A percentile compares a stretch with the other conserved stretches of the same genome.
These are phyloP conservation scores for Ceratocystis lukuohia DNA, from an alignment of 2,329 filamentous ascomycete genomes.

Conservation along the genomic window DNA sequence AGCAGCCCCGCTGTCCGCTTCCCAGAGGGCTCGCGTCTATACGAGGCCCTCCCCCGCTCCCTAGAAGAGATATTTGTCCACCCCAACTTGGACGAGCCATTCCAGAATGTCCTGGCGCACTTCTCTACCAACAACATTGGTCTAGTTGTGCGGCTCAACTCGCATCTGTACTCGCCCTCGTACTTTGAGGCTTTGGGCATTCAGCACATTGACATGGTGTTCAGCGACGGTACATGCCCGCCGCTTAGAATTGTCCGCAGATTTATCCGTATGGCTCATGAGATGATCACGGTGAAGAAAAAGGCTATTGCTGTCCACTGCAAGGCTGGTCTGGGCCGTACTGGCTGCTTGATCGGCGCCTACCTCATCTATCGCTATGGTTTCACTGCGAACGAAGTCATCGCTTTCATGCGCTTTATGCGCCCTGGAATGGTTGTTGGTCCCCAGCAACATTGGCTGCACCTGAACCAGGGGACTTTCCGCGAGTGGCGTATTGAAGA, in stretches of 20 bases:
- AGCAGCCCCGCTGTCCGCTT: constrained; percentile 63
- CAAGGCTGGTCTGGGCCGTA: constrained; percentile 91
- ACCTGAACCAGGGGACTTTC: constrained; percentile 92
- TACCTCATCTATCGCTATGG: constrained; percentile 96
- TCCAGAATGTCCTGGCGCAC: constrained; percentile 90
- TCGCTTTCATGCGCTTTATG: constrained; percentile 99
- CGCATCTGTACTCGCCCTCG: constrained; percentile 87
- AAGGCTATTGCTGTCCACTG: constrained; percentile 95
- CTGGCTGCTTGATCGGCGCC: constrained; percentile 89
- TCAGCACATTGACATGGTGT: constrained; percentile 97
- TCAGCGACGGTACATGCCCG: constrained; percentile 94
- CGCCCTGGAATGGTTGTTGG: constrained; percentile 97
- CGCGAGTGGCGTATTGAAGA: constrained; percentile 97
- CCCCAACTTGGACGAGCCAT: constrained; percentile 63
- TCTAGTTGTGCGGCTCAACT: constrained; percentile 88
- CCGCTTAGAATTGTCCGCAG: constrained; percentile 77
- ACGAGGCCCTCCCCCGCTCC: constrained; percentile 59
- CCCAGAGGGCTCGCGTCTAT: constrained; percentile 57
- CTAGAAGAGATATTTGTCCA: constrained; percentile 57
- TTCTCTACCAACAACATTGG: constrained; percentile 82
- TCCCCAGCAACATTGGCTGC: constrained; percentile 96
- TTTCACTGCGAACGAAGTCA: constrained; percentile 94
- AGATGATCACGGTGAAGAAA: constrained; percentile 81
- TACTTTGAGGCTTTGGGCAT: constrained; percentile 95
- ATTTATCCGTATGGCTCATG: constrained; percentile 88